Evolutionary conservation across 495 filamentous ascomycete genomes (phyloP).

Genomic region (Cercophora scortea): DNA sequence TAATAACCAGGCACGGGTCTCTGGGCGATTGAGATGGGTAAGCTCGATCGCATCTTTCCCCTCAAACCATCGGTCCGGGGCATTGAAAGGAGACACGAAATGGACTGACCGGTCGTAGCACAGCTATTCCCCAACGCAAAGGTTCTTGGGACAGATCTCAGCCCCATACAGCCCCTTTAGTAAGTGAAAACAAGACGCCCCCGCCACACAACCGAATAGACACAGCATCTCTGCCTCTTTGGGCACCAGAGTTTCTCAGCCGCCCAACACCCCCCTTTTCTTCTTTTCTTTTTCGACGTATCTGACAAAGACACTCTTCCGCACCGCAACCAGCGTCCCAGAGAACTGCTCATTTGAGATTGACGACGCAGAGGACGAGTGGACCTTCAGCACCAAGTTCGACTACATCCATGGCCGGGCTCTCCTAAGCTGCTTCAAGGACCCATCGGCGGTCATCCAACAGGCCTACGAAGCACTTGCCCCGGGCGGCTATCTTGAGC

Average conservation of each 20-base stretch:
- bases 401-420: constrained; percentile 42
- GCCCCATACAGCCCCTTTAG: constrained; percentile 37
- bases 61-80: constrained; percentile 1
- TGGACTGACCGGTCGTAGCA: constrained; percentile 12
- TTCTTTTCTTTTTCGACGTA: too few relatives aligned
- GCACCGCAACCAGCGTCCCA: constrained; percentile 22
- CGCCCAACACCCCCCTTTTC: too few relatives aligned
- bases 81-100: neutral
- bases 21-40: constrained; percentile 23
- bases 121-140: constrained; percentile 9
- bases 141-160: constrained; percentile 36
- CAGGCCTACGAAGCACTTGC: constrained; percentile 30
- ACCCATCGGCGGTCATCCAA: constrained; percentile 35
- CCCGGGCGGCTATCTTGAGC: constrained; percentile 39
- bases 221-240: too few relatives aligned
- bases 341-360: constrained; percentile 38
- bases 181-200: constrained; percentile 6
- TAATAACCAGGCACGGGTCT: constrained; percentile 22
- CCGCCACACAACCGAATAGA: neutral
- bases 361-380: constrained; percentile 41
- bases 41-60: neutral
- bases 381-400: constrained; percentile 32
- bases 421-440: constrained; percentile 37
- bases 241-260: too few relatives aligned
- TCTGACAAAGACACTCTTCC: neutral